Percentiles rank a stretch among this genome's conserved stretches.
phyloP scores from a whole-genome alignment of 192 early-diverging fungal species.

The Anaeromyces robustus region DNA sequence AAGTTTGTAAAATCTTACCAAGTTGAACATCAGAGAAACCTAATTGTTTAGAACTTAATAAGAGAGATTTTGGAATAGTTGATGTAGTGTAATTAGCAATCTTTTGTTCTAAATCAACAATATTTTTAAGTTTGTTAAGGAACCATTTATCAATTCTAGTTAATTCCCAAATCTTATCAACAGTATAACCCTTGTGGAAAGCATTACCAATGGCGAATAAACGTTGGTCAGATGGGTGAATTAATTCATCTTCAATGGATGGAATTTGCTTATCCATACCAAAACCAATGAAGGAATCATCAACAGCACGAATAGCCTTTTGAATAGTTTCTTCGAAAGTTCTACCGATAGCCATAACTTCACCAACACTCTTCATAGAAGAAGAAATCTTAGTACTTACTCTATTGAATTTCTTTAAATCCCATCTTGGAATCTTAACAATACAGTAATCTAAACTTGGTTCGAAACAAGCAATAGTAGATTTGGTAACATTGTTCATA shows the following conservation, averaged over 20 bases:
- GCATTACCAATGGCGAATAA: conserved; percentile 95
- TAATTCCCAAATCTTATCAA: conserved; percentile 78
- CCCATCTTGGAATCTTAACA: conserved; percentile 49
- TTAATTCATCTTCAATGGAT: conserved; percentile 74
- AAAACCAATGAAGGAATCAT: conserved; percentile 74
- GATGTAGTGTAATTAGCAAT: conserved; percentile 31
- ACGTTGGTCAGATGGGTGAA: conserved; percentile 81
- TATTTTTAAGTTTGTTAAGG: conserved; percentile 80
- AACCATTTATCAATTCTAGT: conserved; percentile 97
- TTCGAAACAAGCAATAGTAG: conserved; percentile 94
- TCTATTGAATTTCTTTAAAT: conserved; percentile 89
- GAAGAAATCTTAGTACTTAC: conserved; percentile 79
- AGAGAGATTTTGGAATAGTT: conserved; percentile 34
- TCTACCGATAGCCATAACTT: conserved; percentile 94
- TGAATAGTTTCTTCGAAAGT: conserved; percentile 97
- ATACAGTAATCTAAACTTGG: conserved; percentile 81
- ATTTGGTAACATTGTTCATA: conserved; percentile 85
- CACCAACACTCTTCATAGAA: conserved; percentile 94
- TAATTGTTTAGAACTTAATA: conserved; percentile 75
- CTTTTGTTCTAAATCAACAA: conserved; percentile 64
- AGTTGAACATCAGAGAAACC: conserved; percentile 93
- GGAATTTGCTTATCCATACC: not conserved
- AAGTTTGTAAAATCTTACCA: conserved; percentile 49
- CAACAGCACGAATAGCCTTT: conserved; percentile 86
- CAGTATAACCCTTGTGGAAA: conserved; percentile 78